phyloP scores from a whole-genome alignment of 306 rosid species.

The Malus sieversii region DNA sequence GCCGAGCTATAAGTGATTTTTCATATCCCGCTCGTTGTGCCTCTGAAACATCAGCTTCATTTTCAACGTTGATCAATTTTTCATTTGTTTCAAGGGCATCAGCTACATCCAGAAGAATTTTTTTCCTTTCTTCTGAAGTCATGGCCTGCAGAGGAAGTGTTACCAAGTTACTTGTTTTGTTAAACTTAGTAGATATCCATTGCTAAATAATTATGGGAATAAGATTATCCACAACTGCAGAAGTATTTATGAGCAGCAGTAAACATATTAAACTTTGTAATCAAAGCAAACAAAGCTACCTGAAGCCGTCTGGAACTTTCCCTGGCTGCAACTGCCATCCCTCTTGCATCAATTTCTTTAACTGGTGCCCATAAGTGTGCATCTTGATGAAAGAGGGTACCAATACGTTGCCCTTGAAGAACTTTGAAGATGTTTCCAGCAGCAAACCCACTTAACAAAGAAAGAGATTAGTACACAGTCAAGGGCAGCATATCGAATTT shows the following conservation, averaged over 20 bases:
- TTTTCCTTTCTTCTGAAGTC: constrained; percentile 71
- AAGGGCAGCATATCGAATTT: constrained; percentile 6
- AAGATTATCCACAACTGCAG: background rate
- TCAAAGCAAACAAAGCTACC: constrained; percentile 38
- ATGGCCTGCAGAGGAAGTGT: constrained; percentile 48
- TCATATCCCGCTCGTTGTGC: constrained; percentile 80
- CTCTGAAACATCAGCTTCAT: constrained; percentile 72
- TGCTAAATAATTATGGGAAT: background rate
- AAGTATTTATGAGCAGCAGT: background rate
- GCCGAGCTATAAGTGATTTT: constrained; percentile 69
- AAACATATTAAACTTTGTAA: background rate
- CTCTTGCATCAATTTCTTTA: constrained; percentile 69
- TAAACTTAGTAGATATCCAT: background rate
- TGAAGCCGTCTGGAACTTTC: constrained; percentile 93
- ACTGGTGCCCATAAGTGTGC: constrained; percentile 60
- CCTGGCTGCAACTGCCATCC: constrained; percentile 96
- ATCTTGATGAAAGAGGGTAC: constrained; percentile 93
- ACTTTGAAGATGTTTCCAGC: constrained; percentile 68
- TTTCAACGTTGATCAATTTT: constrained; percentile 58
- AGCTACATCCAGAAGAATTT: constrained; percentile 74
- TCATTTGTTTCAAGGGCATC: constrained; percentile 79
- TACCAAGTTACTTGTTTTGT: constrained; percentile 18
- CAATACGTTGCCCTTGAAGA: constrained; percentile 77
- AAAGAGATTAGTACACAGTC: background rate
- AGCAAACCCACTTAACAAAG: constrained; percentile 61